phyloP scores from a whole-genome alignment of 2,329 filamentous ascomycete species.

The Immersiporthe knoxdaviesiana region DNA sequence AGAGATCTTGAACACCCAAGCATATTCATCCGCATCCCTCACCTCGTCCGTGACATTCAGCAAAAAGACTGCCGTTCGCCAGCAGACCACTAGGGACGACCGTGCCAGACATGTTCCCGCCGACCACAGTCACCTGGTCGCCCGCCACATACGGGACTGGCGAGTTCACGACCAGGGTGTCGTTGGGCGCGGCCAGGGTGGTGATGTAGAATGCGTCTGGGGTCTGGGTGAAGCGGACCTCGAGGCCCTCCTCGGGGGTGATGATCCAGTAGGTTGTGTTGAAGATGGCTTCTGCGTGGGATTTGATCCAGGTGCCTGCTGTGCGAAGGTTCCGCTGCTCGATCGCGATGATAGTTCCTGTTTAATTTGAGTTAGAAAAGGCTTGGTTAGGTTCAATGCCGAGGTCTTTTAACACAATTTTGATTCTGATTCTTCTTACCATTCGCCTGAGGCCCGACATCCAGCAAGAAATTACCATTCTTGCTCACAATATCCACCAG shows the following conservation, averaged over 20 bases:
- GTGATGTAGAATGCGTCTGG: slow-evolving; percentile 57
- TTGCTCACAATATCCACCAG: slow-evolving; percentile 38
- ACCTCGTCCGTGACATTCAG: slow-evolving; percentile 41
- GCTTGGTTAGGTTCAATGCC: too few relatives aligned
- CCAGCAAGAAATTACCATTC: slow-evolving; percentile 38
- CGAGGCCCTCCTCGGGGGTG: slow-evolving; percentile 44
- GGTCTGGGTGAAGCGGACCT: slow-evolving; percentile 56
- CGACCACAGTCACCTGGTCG: slow-evolving; percentile 50
- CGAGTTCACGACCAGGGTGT: slow-evolving; percentile 44
- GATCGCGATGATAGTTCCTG: slow-evolving; percentile 25
- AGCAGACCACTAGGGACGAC: slow-evolving; percentile 31
- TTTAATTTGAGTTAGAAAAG: too few relatives aligned
- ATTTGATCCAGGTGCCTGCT: slow-evolving; percentile 58
- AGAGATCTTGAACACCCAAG: slow-evolving; percentile 41
- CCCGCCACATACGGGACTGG: slow-evolving; percentile 51
- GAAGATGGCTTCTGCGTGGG: slow-evolving; percentile 58
- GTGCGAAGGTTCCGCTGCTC: slow-evolving; percentile 48
- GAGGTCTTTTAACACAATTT: too few relatives aligned
- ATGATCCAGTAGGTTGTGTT: slow-evolving; percentile 60
- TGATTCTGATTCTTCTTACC: slow-evolving; percentile 22
- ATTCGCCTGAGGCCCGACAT: slow-evolving; percentile 34
- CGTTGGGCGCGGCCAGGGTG: slow-evolving; percentile 47
- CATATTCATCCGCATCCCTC: slow-evolving; percentile 41
- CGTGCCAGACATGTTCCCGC: slow-evolving; percentile 35
- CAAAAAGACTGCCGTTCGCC: slow-evolving; percentile 34